Percentiles rank a stretch among this genome's conserved stretches.
phyloP scores from a whole-genome alignment of 805 yeast species.

The Lachancea mirantina region DNA sequence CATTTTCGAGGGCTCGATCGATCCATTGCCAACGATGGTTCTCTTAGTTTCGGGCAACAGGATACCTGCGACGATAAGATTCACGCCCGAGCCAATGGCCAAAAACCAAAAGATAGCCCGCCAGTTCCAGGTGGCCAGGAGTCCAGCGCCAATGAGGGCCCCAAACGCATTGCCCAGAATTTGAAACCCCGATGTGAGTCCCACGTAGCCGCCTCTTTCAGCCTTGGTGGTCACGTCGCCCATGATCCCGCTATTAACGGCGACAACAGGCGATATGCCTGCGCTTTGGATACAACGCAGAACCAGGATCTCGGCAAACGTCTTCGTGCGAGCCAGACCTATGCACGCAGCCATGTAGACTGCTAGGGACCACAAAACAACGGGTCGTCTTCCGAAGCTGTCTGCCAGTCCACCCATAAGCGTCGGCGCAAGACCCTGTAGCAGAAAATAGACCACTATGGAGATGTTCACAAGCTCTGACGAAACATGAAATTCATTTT shows the following conservation, averaged over 20 bases:
- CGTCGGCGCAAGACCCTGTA: constrained; percentile 74
- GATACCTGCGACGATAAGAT: constrained; percentile 31
- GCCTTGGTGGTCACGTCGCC: constrained; percentile 64
- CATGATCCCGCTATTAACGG: constrained; percentile 61
- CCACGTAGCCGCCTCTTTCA: constrained; percentile 66
- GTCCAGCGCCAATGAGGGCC: constrained; percentile 53
- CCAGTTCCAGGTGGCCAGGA: constrained; percentile 52
- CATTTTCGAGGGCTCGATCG: constrained; percentile 42
- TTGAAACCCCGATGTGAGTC: constrained; percentile 56
- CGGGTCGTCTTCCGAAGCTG: constrained; percentile 62
- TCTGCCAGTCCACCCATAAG: constrained; percentile 69
- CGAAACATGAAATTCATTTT: constrained; percentile 45
- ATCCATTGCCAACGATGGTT: constrained; percentile 66
- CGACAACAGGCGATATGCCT: constrained; percentile 68
- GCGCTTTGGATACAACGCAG: constrained; percentile 72
- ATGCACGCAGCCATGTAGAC: constrained; percentile 55
- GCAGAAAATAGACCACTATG: constrained; percentile 65
- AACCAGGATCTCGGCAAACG: constrained; percentile 55
- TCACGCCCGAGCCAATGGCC: constrained; percentile 52
- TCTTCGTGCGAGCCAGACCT: constrained; percentile 54
- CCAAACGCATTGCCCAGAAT: constrained; percentile 73
- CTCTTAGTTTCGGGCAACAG: constrained; percentile 72
- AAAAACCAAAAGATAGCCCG: constrained; percentile 72
- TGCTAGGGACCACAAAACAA: constrained; percentile 45
- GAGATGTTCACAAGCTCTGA: constrained; percentile 59